Base-by-base conservation (phyloP, 2,329 filamentous ascomycete species). In the Cercospora sp. region DNA sequence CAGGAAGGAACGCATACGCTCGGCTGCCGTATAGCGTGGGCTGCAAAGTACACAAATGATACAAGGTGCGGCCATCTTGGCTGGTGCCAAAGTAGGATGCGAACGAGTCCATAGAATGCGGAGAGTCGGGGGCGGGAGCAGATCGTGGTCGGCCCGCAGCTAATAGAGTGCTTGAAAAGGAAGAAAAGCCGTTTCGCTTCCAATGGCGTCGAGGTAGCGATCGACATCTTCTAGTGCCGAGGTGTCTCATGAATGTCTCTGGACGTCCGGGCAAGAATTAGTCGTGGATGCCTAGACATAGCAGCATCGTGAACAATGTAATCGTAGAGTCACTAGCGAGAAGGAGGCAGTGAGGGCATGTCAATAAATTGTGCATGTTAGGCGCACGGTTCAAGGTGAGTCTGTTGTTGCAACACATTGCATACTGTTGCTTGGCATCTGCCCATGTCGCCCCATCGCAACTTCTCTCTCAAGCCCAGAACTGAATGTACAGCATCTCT, bases 181-280 rank as follows among this genome's bases (percentile, higher is more conserved):
- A 45, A 63, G 33, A 45, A 59, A 31, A 23, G 31, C 60, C 64
- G 64, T 55, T 42, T 28, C 18, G 18, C 10, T 55, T 58, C 40
- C 48, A 61, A 16, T 51, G 16, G 31, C 26, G 31, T 66, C n/a
- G 64, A 51, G 31, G 31, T 40, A 58, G 48, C 33, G 59, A 63
- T 66, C 64, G 60, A 63, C 64, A 48, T 28, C 13, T 28, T 40
- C 36, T 62, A 30, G 64, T 55, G 26, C 64, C 64, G 64, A 66
- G 64, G 64, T 63, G 45, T 51, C 45, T 26, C 45, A 51, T 51
- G 45, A 26, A 51, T 8, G 18, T 26, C 45, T 51, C 45, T 20
- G 45, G 26, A 5, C 3, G 26, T 28, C 26, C 7, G 2, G 9
- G 45, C 45, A 23, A 26, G 20, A 7, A 13, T 0, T 51, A 20